phyloP scores from a whole-genome alignment of 2,329 filamentous ascomycete genomes.

The Colletotrichum incanum region DNA sequence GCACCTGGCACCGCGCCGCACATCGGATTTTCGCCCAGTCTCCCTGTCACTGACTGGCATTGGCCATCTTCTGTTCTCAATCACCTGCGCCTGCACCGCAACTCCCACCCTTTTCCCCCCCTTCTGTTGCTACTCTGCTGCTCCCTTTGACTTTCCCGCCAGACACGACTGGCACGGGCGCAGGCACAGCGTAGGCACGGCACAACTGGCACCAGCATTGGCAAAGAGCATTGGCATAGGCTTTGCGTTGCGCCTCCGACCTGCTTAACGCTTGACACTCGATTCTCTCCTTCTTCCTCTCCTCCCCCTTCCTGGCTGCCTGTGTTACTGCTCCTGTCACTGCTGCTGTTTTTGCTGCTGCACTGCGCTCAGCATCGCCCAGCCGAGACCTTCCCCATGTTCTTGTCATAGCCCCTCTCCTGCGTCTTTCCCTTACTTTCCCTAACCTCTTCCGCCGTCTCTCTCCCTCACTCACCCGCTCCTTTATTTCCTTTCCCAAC shows the following conservation, averaged over 20 bases:
- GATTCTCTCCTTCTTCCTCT: background rate
- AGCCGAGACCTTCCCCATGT: constrained; percentile 49
- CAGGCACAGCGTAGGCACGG: background rate
- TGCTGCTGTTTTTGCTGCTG: constrained; percentile 15
- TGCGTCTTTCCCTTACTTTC: constrained; percentile 6
- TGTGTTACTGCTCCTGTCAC: background rate
- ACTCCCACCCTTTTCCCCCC: no score
- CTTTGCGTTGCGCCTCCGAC: constrained; percentile 12
- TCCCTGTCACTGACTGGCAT: background rate
- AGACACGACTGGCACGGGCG: background rate
- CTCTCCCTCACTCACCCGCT: constrained; percentile 5
- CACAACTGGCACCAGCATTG: background rate
- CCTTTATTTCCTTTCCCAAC: background rate
- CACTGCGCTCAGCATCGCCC: constrained; percentile 21
- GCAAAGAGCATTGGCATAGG: background rate
- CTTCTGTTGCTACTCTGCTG: no score
- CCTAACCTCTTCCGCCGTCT: background rate
- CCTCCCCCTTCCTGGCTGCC: background rate
- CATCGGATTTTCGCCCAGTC: background rate
- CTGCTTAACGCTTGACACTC: background rate
- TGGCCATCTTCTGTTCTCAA: background rate
- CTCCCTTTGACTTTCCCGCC: no score
- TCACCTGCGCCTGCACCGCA: no score
- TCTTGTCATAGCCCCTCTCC: constrained; percentile 50
- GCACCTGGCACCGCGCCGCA: background rate